Evolutionary conservation across 257 asterid species (phyloP).

Genomic region (Sherardia arvensis): DNA sequence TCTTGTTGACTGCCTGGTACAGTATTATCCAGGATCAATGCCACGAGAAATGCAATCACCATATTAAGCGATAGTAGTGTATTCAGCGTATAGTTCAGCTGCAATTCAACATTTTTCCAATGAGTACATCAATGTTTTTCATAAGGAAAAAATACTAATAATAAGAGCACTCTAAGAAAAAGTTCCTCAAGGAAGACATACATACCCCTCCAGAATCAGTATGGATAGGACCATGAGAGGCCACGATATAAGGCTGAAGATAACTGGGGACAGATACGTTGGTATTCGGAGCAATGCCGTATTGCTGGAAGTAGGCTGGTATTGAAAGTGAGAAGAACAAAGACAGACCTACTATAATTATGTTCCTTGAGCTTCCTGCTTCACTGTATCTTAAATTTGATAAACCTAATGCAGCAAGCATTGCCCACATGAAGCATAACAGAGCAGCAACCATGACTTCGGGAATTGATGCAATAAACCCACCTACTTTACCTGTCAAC

Average conservation of each 20-base stretch:
- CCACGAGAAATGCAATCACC: slow-evolving; percentile 83
- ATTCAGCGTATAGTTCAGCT: slow-evolving; percentile 75
- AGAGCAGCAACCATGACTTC: slow-evolving; percentile 93
- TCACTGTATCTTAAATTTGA: slow-evolving; percentile 92
- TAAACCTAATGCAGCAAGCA: slow-evolving; percentile 88
- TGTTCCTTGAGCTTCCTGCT: slow-evolving; percentile 97
- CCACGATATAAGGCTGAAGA: slow-evolving; percentile 71
- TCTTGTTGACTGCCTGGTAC: slow-evolving; percentile 91
- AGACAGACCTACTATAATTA: slow-evolving; percentile 85
- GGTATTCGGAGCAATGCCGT: slow-evolving; percentile 68
- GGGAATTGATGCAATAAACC: slow-evolving; percentile 91
- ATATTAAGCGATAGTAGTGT: slow-evolving; percentile 81
- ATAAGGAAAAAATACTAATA: not conserved
- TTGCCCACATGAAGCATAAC: slow-evolving; percentile 95
- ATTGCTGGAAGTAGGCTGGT: slow-evolving; percentile 94
- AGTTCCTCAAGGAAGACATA: not conserved
- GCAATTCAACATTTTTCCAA: slow-evolving; percentile 17
- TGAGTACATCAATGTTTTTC: not conserved
- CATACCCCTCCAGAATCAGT: slow-evolving; percentile 71
- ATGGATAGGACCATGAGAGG: slow-evolving; percentile 87
- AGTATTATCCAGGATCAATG: slow-evolving; percentile 76
- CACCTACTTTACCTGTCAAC: slow-evolving; percentile 88
- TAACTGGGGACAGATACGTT: slow-evolving; percentile 74
- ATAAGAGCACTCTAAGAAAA: not conserved
- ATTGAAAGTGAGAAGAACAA: slow-evolving; percentile 73